These are phyloP conservation scores for Friedmanniomyces simplex DNA, from an alignment of 495 filamentous ascomycete species.

Conservation along the genomic window DNA sequence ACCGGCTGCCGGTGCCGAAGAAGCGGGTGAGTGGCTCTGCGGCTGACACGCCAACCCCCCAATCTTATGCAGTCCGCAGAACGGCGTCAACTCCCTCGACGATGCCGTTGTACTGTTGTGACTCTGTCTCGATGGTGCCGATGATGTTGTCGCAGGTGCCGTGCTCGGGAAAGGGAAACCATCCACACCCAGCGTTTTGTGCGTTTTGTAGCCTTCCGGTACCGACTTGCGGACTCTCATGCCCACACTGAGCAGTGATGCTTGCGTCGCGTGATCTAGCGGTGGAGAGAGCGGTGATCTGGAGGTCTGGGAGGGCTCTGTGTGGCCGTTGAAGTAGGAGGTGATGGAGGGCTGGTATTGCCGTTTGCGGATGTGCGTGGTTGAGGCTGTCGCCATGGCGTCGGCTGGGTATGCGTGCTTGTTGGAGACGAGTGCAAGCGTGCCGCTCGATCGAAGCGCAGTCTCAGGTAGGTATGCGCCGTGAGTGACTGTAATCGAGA, in stretches of 20 bases:
- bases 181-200: constrained; percentile 26
- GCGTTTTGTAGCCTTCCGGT: constrained; percentile 83
- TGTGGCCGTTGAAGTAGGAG: constrained; percentile 28
- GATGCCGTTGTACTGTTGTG: neutral
- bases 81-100: constrained; percentile 53
- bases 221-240: constrained; percentile 89
- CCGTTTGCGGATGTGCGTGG: constrained; percentile 30
- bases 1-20: constrained; percentile 16
- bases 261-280: constrained; percentile 49
- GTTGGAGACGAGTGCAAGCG: too few species aligned
- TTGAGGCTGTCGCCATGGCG: neutral
- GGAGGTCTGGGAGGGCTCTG: neutral
- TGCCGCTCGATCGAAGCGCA: too few species aligned
- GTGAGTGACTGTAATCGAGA: too few species aligned
- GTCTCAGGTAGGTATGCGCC: too few species aligned
- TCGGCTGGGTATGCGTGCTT: too few species aligned
- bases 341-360: constrained; percentile 37
- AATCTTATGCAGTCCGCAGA: constrained; percentile 62
- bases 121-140: constrained; percentile 23
- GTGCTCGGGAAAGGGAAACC: constrained; percentile 16
- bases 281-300: constrained; percentile 25
- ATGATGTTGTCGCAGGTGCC: constrained; percentile 11
- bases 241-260: constrained; percentile 74
- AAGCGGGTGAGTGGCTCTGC: constrained; percentile 14
- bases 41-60: constrained; percentile 45